Evolutionary conservation across 2,329 filamentous ascomycete genomes (phyloP), one percentile per base, ranked within the genome.

Genomic region (Gaeumannomyces sp.): DNA sequence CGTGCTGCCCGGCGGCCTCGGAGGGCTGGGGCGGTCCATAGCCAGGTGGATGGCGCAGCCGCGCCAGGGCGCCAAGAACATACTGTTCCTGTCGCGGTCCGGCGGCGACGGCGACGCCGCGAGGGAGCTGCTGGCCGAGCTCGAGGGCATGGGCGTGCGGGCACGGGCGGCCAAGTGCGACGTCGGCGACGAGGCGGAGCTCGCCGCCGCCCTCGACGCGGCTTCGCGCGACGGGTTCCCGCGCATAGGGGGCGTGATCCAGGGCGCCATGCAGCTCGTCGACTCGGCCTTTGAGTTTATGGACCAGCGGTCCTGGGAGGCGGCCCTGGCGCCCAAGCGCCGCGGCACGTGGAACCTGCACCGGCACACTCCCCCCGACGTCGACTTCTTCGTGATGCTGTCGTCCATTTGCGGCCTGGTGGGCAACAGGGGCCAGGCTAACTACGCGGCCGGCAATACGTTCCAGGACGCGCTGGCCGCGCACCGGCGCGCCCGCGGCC

Each of bases 251-350:
- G 68, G 68, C 29, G 65, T 62, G 33, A 66, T 69, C 14, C 67
- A 69, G 28, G 38, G 38, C 11, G 61, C 61, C n/a, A 62, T 62
- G 61, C 35, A 50, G 60, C 60, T 61, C n/a, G n/a, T n/a, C 25
- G 83, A 86, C 65, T 73, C 75, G 1, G 71, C 81, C 0, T 84
- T 83, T 64, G 74, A 78, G 28, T 78, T 78, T 67, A 85, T 86
- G 82, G 74, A 73, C 0, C 77, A 76, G 65, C 71, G 73, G 1
- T 74, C 79, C 63, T 86, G 82, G 79, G 66, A 68, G 3, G 67
- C 73, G 4, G 78, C 78, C 2, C 73, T 81, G n/a, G 70, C 66
- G 0, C 82, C 84, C 62, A 87, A 87, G 72, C 78, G 80, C 0
- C 60, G 74, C 0, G 85, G 84, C 3, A 79, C 82, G 0, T 74